Conservation (phyloP, 163 green algal species). For the Prototheca wickerhamii region DNA sequence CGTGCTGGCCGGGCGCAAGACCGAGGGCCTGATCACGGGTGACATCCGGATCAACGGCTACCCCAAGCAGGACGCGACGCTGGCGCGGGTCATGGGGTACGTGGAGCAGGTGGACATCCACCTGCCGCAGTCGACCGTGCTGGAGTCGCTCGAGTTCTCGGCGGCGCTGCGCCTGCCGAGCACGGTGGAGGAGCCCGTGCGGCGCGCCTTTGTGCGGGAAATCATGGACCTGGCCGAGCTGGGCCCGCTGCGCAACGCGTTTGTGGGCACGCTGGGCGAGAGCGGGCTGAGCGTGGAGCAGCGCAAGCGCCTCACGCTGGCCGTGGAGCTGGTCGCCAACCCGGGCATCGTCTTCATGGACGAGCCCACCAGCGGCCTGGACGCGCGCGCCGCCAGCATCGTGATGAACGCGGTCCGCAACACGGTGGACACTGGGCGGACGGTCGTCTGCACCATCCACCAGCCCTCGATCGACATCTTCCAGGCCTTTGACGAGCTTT, state of each 20-base stretch:
- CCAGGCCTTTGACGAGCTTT: constrained; percentile 32
- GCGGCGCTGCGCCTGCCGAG: constrained; percentile 38
- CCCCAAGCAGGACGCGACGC: constrained; percentile 46
- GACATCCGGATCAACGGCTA: constrained; percentile 51
- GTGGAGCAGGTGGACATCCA: constrained; percentile 46
- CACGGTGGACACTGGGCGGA: constrained; percentile 50
- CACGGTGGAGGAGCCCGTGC: constrained; percentile 8
- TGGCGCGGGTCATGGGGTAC: constrained; percentile 50
- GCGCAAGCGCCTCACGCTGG: constrained; percentile 64
- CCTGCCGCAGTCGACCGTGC: constrained; percentile 37
- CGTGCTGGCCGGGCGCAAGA: constrained; percentile 57
- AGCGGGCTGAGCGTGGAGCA: constrained; percentile 33
- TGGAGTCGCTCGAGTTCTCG: constrained; percentile 49
- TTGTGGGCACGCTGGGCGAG: constrained; percentile 34
- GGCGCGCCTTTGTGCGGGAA: constrained; percentile 34
- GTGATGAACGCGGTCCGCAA: constrained; percentile 62
- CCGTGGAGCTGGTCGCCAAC: constrained; percentile 58
- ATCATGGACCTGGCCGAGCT: constrained; percentile 58
- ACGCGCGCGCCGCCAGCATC: constrained; percentile 70
- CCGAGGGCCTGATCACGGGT: constrained; percentile 41
- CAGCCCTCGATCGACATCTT: constrained; percentile 39
- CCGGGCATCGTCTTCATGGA: constrained; percentile 50
- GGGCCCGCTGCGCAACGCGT: constrained; percentile 22
- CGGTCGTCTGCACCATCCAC: constrained; percentile 37
- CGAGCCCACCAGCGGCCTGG: constrained; percentile 56